Base-by-base conservation (phyloP, 1,284 basidiomycete species). In the Moesziomyces parantarcticus region DNA sequence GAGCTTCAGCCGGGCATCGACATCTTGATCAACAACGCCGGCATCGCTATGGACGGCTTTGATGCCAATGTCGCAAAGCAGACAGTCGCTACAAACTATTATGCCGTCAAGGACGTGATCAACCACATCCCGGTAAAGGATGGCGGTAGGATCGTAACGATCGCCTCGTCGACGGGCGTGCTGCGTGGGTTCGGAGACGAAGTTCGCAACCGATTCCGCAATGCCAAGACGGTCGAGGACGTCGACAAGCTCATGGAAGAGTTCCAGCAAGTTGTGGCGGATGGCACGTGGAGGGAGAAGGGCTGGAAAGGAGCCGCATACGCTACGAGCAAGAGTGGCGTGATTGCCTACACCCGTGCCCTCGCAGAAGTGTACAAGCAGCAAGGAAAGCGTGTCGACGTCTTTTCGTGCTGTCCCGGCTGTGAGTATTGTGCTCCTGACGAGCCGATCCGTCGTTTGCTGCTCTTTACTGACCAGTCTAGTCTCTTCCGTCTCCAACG, bases 271-370 rank as follows among this genome's bases (percentile, higher is more conserved):
- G 68, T 65, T 9, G 80, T 82, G 1, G 54, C 58, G 3, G 71
- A 72, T 32, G 79, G 76, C 11, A 74, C 50, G 5, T 67, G 66
- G 50, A 67, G 76, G 48, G 46, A 82, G 18, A 75, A 81, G 25
- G 82, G 82, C 22, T 83, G 79, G 79, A 79, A 79, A 32, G 69
- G 59, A 18, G 63, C 75, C 7, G 79, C 76, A 1, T 83, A 83
- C 62, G 58, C 68, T 9, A 75, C 77, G 51, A 69, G 62, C 42
- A 83, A 83, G 65, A 71, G 68, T 26, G 78, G 74, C 25, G 50
- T 79, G 11, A 78, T 76, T 32, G 76, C 76, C 6, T 70, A 70
- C 29, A 80, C 75, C 4, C 53, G 68, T 5, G 77, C 74, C 4
- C 47, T 79, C 18, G 76, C 78, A 10, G 57, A 66, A 22, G 59